Base-by-base conservation (phyloP, 2,329 filamentous ascomycete genomes). In the Venturia oleaginea region DNA sequence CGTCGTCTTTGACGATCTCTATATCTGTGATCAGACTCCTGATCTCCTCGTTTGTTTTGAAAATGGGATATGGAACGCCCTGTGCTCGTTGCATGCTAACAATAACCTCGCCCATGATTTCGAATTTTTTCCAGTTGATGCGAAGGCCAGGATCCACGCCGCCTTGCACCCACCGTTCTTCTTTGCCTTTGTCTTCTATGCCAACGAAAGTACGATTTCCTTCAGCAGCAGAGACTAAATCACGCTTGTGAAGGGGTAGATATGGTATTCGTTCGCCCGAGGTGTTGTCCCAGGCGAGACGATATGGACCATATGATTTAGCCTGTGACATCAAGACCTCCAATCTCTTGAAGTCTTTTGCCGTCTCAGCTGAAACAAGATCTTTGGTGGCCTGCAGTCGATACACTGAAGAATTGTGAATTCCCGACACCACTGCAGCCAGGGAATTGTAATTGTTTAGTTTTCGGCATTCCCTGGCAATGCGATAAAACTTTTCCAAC, bases 71-170 rank as follows among this genome's bases (percentile, higher is more conserved):
- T 5, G 91, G 87, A 60, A 86, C 86, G 63, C 90, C 89, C 76
- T 97, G 92, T 71, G 93, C 96, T 76, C 88, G 89, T 83, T 97
- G 95, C 64, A 99, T 87, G 2, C 91, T 89, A 66, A 97, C 81
- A 63, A 97, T 83, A 5, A 97, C 90, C 70, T 97, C 93, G 7
- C 92, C 92, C 76, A 97, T 86, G 38, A 99, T 88, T 75, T 97
- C 93, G 71, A 97, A 99, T 74, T 99, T 99, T 76, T 89, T 92
- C 94, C 94, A 99, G 74, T 97, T 97, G 73, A 99, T 90, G 62
- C 90, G 37, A 10, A 40, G 22, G 7, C 51, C 57, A 10, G 51
- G 82, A 67, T 91, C 75, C 11, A 40, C 60, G 4, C n/a, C n/a
- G 19, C 64, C 51, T 40, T 30, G 13, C 30, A 22, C 37, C 61